These are phyloP conservation scores for Xerocomus potaroensis DNA, from an alignment of 768 basidiomycete species.

Conservation along the genomic window DNA sequence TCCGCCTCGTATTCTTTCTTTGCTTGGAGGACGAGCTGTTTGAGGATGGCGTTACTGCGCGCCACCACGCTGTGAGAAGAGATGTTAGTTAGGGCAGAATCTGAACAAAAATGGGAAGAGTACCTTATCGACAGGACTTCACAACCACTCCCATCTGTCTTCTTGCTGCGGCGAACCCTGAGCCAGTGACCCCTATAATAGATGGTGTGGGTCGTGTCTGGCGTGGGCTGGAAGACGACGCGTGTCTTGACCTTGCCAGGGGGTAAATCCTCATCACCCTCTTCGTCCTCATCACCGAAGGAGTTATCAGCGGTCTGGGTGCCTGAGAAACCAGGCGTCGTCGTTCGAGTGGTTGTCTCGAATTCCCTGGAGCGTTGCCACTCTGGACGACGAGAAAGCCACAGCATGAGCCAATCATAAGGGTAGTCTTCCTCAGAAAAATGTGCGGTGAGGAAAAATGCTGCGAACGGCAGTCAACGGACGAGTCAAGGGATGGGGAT, in stretches of 20 bases:
- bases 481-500: not conserved
- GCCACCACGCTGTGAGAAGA: slow-evolving; percentile 62
- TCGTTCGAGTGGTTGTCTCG: slow-evolving; percentile 77
- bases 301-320: slow-evolving; percentile 48
- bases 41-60: slow-evolving; percentile 76
- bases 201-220: slow-evolving; percentile 86
- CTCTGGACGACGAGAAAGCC: slow-evolving; percentile 81
- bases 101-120: slow-evolving; percentile 15
- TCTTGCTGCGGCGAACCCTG: slow-evolving; percentile 65
- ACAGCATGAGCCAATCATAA: slow-evolving; percentile 89
- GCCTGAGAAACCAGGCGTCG: slow-evolving; percentile 53
- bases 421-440: slow-evolving; percentile 89
- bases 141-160: slow-evolving; percentile 62
- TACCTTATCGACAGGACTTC: slow-evolving; percentile 78
- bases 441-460: slow-evolving; percentile 86
- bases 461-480: slow-evolving; percentile 33
- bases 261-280: slow-evolving; percentile 43
- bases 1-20: slow-evolving; percentile 87
- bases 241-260: slow-evolving; percentile 70
- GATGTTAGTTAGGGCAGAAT: slow-evolving; percentile 11
- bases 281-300: slow-evolving; percentile 46
- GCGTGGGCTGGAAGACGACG: slow-evolving; percentile 84
- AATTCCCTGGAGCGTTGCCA: slow-evolving; percentile 90
- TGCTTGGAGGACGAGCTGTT: slow-evolving; percentile 86
- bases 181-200: slow-evolving; percentile 85